A percentile compares a stretch with the other conserved stretches of the same genome.
phyloP scores from a whole-genome alignment of 768 basidiomycete genomes.

The Phylloporus sp. region DNA sequence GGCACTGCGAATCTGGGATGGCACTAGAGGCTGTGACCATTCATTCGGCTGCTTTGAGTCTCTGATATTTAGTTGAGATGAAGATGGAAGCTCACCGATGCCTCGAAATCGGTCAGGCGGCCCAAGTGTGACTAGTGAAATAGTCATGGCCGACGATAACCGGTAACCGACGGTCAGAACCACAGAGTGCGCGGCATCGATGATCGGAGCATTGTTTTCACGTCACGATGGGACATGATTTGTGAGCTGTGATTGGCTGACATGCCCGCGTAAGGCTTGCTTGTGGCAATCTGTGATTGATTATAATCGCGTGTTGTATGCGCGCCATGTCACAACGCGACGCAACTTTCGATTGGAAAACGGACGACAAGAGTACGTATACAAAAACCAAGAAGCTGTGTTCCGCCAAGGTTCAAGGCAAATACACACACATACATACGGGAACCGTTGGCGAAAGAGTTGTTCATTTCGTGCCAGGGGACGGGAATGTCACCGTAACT shows the following conservation, averaged over 20 bases:
- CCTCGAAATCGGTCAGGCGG: no score
- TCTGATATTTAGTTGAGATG: slow-evolving; percentile 6
- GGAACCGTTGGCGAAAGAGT: slow-evolving; percentile 10
- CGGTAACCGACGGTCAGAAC: no score
- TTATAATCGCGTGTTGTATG: slow-evolving; percentile 6
- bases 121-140: no score
- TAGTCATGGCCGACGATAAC: no score
- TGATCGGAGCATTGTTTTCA: no score
- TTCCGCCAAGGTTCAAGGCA: no score
- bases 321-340: no score
- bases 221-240: no score
- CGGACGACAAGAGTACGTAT: slow-evolving; percentile 14
- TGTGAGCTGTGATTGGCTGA: no score
- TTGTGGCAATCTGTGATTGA: slow-evolving; percentile 18
- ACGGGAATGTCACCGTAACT: slow-evolving; percentile 37
- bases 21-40: slow-evolving; percentile 16
- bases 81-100: no score
- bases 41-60: slow-evolving; percentile 9
- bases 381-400: slow-evolving; percentile 10
- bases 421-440: slow-evolving; percentile 17
- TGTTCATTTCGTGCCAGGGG: slow-evolving; percentile 22
- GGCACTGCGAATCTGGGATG: no score
- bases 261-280: slow-evolving; percentile 2
- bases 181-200: no score
- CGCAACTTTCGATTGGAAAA: slow-evolving; percentile 16